phyloP scores from a whole-genome alignment of 73 alveolate species.

The Halteria grandinella region DNA sequence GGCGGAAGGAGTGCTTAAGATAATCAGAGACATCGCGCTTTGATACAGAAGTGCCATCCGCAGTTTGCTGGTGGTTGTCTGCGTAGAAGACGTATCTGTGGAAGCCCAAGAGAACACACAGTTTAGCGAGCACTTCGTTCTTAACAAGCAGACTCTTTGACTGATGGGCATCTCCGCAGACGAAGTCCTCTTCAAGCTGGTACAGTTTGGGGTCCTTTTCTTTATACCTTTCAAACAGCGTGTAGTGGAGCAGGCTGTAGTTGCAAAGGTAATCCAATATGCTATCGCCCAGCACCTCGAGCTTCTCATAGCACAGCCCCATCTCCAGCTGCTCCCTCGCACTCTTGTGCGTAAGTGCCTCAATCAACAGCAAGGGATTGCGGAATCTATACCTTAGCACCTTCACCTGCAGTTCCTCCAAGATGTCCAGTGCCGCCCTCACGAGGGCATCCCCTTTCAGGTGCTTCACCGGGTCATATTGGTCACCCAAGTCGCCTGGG shows the following conservation, averaged over 20 bases:
- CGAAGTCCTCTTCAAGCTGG: conserved; percentile 8
- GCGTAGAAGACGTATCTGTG: conserved; percentile 44
- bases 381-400: conserved; percentile 45
- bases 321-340: neutral
- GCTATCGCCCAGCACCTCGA: conserved; percentile 72
- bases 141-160: conserved; percentile 53
- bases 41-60: neutral
- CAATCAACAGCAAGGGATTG: conserved; percentile 34
- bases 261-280: conserved; percentile 54
- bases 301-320: conserved; percentile 51
- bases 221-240: conserved; percentile 22
- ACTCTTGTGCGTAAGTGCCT: conserved; percentile 57
- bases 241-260: conserved; percentile 6
- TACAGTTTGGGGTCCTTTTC: neutral
- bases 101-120: conserved; percentile 48
- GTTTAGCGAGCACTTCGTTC: conserved; percentile 61
- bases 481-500: neutral
- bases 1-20: conserved; percentile 22
- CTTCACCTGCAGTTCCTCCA: neutral
- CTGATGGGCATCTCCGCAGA: conserved; percentile 49
- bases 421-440: neutral
- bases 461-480: neutral
- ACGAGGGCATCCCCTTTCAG: conserved; percentile 40
- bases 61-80: neutral
- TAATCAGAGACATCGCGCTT: conserved; percentile 44